These are phyloP conservation scores for Metschnikowia anglica DNA, from an alignment of 805 yeast species.

Conservation along the genomic window DNA sequence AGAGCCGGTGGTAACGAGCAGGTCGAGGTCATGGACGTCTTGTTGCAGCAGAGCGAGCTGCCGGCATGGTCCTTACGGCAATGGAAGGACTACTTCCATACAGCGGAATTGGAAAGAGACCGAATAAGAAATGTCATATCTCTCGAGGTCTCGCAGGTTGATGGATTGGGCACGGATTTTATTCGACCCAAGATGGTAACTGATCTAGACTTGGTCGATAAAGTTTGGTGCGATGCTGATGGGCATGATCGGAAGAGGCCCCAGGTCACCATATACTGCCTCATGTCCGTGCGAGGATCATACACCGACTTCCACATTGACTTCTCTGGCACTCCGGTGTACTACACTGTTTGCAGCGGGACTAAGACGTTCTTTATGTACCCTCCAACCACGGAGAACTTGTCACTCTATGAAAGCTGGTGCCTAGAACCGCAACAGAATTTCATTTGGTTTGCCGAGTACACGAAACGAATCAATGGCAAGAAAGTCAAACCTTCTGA, in stretches of 20 bases:
- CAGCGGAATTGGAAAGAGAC: slow-evolving; percentile 48
- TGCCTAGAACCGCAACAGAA: slow-evolving; percentile 63
- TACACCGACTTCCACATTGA: slow-evolving; percentile 91
- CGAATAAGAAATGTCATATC: slow-evolving; percentile 78
- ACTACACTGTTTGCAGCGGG: slow-evolving; percentile 80
- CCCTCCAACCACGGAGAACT: slow-evolving; percentile 70
- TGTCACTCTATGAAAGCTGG: slow-evolving; percentile 68
- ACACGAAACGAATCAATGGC: slow-evolving; percentile 33
- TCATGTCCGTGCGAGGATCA: slow-evolving; percentile 79
- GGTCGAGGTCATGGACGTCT: slow-evolving; percentile 86
- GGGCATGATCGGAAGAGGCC: slow-evolving; percentile 42
- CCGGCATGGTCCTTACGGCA: slow-evolving; percentile 67
- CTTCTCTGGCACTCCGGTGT: slow-evolving; percentile 90
- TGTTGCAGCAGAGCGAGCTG: slow-evolving; percentile 65
- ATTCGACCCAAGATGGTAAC: slow-evolving; percentile 66
- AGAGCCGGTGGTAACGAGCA: slow-evolving; percentile 60
- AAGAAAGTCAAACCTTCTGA: slow-evolving; percentile 28
- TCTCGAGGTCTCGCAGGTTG: slow-evolving; percentile 64
- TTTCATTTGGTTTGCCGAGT: slow-evolving; percentile 61
- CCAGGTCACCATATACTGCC: slow-evolving; percentile 70
- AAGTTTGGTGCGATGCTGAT: slow-evolving; percentile 50
- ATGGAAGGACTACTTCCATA: slow-evolving; percentile 73
- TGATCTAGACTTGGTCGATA: slow-evolving; percentile 65
- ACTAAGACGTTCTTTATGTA: slow-evolving; percentile 69
- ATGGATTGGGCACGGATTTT: slow-evolving; percentile 48